phyloP scores from a whole-genome alignment of 2,329 filamentous ascomycete species.

The Pseudogymnoascus sp. region DNA sequence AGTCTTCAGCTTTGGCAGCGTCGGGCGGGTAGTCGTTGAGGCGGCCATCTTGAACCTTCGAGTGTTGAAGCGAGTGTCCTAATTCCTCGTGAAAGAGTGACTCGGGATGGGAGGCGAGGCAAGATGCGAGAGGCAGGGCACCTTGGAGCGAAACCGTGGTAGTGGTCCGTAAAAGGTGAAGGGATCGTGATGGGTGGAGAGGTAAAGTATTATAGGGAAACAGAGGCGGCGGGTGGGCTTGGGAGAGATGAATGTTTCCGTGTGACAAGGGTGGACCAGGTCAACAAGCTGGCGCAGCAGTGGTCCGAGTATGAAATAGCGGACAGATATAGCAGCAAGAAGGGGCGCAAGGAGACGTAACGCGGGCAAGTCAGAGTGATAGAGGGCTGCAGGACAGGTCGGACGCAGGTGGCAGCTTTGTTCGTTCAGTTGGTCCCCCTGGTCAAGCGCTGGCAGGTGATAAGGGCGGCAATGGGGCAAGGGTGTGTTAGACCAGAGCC shows the following conservation, averaged over 20 bases:
- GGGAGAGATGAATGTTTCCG: neutral
- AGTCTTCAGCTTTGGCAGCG: constrained; percentile 54
- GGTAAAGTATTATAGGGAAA: constrained; percentile 3
- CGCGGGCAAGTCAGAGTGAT: neutral
- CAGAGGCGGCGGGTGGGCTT: neutral
- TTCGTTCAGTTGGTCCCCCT: constrained; percentile 2
- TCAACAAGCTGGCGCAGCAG: neutral
- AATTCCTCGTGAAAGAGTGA: neutral
- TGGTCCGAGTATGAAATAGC: neutral
- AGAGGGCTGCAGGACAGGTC: neutral
- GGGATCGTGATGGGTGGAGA: neutral
- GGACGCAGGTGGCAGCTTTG: neutral
- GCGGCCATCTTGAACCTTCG: neutral
- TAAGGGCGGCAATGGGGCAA: neutral
- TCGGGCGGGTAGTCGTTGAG: constrained; percentile 32
- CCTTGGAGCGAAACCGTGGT: neutral
- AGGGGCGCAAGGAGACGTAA: neutral
- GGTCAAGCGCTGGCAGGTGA: constrained; percentile 2
- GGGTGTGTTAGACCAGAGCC: neutral
- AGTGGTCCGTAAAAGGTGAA: constrained; percentile 3
- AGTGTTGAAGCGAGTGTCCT: neutral
- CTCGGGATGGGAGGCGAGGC: neutral
- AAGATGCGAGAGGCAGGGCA: constrained; percentile 3
- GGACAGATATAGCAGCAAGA: neutral
- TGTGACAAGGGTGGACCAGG: neutral